Conservation (phyloP, 1,139 yeast species). For the Meyerozyma guilliermondii region DNA sequence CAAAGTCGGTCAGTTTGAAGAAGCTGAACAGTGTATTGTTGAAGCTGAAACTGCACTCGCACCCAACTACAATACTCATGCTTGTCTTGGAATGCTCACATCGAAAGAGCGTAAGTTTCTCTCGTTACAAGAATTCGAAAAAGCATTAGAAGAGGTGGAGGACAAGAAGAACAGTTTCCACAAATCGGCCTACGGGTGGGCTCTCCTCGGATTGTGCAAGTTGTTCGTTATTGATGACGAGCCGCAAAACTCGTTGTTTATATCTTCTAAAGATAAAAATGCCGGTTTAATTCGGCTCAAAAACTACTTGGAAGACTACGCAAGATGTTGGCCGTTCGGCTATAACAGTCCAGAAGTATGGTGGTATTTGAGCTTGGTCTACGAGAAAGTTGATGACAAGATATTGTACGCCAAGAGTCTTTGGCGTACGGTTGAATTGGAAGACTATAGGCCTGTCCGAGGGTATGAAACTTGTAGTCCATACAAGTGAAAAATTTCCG, state of each 20-base stretch:
- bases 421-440: conserved; percentile 66
- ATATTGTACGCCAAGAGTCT: conserved; percentile 48
- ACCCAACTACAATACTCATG: conserved; percentile 49
- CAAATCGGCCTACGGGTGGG: conserved; percentile 43
- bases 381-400: conserved; percentile 58
- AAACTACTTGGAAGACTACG: conserved; percentile 51
- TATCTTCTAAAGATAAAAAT: conserved; percentile 46
- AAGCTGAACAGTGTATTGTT: conserved; percentile 66
- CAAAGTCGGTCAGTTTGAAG: conserved; percentile 49
- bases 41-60: conserved; percentile 60
- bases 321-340: conserved; percentile 48
- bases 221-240: conserved; percentile 46
- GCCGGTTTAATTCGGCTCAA: conserved; percentile 66
- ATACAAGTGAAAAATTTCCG: neutral
- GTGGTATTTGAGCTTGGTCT: conserved; percentile 64
- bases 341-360: conserved; percentile 63
- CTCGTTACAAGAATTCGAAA: conserved; percentile 65
- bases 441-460: conserved; percentile 64
- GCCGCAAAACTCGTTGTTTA: conserved; percentile 28
- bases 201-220: conserved; percentile 64
- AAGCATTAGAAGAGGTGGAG: conserved; percentile 46
- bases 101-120: conserved; percentile 34
- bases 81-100: conserved; percentile 50
- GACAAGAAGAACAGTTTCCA: conserved; percentile 11
- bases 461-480: conserved; percentile 20